phyloP scores from a whole-genome alignment of 345 rosid genomes.

The Syzygium grande region DNA sequence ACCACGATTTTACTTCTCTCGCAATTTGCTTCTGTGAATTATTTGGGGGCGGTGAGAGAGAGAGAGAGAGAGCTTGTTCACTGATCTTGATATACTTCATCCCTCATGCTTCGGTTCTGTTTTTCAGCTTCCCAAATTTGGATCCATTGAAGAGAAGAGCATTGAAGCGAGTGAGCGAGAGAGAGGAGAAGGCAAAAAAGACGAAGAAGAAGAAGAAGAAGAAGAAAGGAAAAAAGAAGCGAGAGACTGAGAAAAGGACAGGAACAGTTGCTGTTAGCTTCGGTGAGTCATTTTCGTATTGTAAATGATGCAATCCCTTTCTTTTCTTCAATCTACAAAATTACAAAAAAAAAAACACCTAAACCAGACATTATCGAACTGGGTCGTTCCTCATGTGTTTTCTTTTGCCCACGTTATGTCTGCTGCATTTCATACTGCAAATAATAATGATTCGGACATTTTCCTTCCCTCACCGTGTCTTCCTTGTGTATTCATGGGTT shows the following conservation, averaged over 20 bases:
- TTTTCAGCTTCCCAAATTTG: not conserved
- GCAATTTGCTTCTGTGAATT: not conserved
- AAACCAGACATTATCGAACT: not conserved
- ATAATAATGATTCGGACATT: not conserved
- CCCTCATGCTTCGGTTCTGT: not conserved
- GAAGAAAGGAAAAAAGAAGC: not conserved
- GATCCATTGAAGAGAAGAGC: not conserved
- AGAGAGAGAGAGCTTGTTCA: not conserved
- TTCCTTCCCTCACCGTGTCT: conserved; percentile 1
- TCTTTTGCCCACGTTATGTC: not conserved
- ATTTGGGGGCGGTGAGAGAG: not conserved
- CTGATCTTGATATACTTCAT: not conserved
- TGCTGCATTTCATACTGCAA: not conserved
- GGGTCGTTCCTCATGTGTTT: not conserved
- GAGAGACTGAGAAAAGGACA: not conserved
- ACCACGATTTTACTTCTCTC: not conserved
- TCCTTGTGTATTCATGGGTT: conserved; percentile 25
- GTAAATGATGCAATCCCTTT: conserved; percentile 6
- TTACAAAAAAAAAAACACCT: not conserved
- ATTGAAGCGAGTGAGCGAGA: not conserved
- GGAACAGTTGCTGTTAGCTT: conserved; percentile 2
- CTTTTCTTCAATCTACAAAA: not conserved
- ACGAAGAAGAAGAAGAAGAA: not conserved
- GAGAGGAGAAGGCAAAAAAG: not conserved
- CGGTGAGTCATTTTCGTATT: conserved; percentile 48